phyloP scores from a whole-genome alignment of 2,329 filamentous ascomycete species.

The Ophiosphaerella narmari region DNA sequence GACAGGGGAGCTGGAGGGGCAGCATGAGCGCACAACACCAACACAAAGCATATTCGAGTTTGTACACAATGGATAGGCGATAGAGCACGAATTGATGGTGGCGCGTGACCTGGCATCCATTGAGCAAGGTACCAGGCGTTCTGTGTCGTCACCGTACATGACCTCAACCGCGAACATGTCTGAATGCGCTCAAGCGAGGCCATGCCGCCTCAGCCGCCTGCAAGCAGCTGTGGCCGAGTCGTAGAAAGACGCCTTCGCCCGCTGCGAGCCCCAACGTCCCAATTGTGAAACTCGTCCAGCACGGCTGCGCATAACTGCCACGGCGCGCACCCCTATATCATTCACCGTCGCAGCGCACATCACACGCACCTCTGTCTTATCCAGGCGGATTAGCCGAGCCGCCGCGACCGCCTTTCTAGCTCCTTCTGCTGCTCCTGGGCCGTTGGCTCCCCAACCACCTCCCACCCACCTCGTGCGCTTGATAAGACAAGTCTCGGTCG shows the following conservation, averaged over 20 bases:
- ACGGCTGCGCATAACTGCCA: too few species aligned
- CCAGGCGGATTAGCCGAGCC: slow-evolving; percentile 25
- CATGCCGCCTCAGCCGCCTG: slow-evolving; percentile 4
- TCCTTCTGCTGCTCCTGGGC: slow-evolving; percentile 31
- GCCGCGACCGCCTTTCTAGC: slow-evolving; percentile 29
- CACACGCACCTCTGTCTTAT: slow-evolving; percentile 15
- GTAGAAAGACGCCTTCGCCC: too few species aligned
- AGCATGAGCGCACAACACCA: background rate
- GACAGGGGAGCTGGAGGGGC: slow-evolving; percentile 2
- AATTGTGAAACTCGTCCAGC: too few species aligned
- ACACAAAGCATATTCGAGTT: too few species aligned
- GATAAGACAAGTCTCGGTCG: slow-evolving; percentile 36
- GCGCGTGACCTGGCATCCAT: slow-evolving; percentile 17
- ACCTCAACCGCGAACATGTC: background rate
- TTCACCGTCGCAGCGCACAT: slow-evolving; percentile 2
- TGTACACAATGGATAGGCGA: background rate
- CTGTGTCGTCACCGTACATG: slow-evolving; percentile 28
- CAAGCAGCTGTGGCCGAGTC: too few species aligned
- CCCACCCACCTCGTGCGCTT: slow-evolving; percentile 18
- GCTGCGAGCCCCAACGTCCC: too few species aligned
- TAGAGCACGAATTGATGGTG: slow-evolving; percentile 12
- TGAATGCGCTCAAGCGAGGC: background rate
- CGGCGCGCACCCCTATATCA: too few species aligned
- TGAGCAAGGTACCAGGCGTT: slow-evolving; percentile 14
- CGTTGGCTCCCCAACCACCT: slow-evolving; percentile 30